A percentile compares a stretch with the other conserved stretches of the same genome.
phyloP scores from a whole-genome alignment of 1,284 basidiomycete species.

The Leccinum griseonigrum region DNA sequence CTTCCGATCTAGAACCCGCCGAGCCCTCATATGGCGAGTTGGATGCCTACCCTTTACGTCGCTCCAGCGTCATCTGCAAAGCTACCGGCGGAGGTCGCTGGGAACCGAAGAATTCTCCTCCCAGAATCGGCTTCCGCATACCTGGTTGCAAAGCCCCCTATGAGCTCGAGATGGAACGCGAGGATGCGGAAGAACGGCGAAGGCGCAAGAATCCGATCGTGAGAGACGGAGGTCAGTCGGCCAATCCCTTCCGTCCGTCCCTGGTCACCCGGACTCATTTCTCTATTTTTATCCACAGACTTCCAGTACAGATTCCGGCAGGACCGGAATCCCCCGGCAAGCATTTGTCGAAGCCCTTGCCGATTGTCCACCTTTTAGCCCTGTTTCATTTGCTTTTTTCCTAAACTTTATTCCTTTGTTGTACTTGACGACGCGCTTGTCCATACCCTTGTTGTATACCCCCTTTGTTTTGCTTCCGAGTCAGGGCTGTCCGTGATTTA shows the following conservation, averaged over 20 bases:
- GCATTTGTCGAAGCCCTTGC: slow-evolving; percentile 33
- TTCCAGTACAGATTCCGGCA: slow-evolving; percentile 62
- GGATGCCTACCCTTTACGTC: slow-evolving; percentile 64
- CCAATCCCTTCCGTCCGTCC: not conserved
- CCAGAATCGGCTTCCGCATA: slow-evolving; percentile 48
- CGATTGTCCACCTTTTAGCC: slow-evolving; percentile 54
- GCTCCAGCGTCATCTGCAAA: slow-evolving; percentile 66
- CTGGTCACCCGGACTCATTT: slow-evolving; percentile 9
- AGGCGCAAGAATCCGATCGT: slow-evolving; percentile 59
- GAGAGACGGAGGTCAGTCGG: slow-evolving; percentile 51
- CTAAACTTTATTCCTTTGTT: slow-evolving; percentile 29
- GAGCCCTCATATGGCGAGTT: slow-evolving; percentile 57
- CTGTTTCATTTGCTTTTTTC: slow-evolving; percentile 1
- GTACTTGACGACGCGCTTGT: slow-evolving; percentile 22
- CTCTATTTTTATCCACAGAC: slow-evolving; percentile 29
- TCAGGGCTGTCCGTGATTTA: not conserved
- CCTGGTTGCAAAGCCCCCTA: slow-evolving; percentile 63
- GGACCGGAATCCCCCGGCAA: slow-evolving; percentile 41
- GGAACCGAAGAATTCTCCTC: slow-evolving; percentile 57
- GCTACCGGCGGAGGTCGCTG: slow-evolving; percentile 73
- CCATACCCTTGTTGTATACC: slow-evolving; percentile 24
- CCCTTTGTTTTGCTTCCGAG: slow-evolving; percentile 3
- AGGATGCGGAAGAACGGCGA: slow-evolving; percentile 49
- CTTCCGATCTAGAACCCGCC: slow-evolving; percentile 31
- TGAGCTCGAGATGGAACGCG: slow-evolving; percentile 63